Conservation (phyloP, 78 protist genomes). For the Chrysochromulina parva region DNA sequence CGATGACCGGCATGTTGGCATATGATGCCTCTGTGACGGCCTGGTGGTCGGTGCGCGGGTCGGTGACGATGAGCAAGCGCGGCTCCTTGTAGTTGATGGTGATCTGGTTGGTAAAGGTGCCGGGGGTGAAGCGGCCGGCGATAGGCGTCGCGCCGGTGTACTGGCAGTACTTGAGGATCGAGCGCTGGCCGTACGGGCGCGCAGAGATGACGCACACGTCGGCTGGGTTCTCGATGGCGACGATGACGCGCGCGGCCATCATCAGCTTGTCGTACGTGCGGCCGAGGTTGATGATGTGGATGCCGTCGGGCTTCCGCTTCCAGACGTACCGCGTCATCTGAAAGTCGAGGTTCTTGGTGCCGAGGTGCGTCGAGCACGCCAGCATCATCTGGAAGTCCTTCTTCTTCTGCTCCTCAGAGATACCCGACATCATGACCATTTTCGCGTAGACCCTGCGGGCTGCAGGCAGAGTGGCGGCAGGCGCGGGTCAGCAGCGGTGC, state of each 20-base stretch:
- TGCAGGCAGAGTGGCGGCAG: no score
- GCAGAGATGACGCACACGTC: slow-evolving; percentile 81
- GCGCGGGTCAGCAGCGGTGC: no score
- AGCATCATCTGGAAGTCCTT: slow-evolving; percentile 94
- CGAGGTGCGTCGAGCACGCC: slow-evolving; percentile 91
- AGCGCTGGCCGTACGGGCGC: slow-evolving; percentile 96
- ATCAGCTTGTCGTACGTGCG: slow-evolving; percentile 98
- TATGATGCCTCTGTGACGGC: slow-evolving; percentile 76
- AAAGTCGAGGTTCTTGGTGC: slow-evolving; percentile 84
- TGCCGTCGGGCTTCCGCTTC: slow-evolving; percentile 89
- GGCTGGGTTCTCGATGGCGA: slow-evolving; percentile 97
- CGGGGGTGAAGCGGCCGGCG: slow-evolving; percentile 99
- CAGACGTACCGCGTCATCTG: slow-evolving; percentile 90
- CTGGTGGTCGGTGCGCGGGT: slow-evolving; percentile 97
- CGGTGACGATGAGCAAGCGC: slow-evolving; percentile 96
- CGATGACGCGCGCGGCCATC: slow-evolving; percentile 99
- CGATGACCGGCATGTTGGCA: slow-evolving; percentile 98
- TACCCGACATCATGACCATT: background rate
- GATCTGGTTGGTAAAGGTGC: slow-evolving; percentile 99
- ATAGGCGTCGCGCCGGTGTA: slow-evolving; percentile 88
- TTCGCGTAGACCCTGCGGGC: no score
- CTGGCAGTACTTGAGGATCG: slow-evolving; percentile 97
- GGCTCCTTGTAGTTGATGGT: slow-evolving; percentile 96
- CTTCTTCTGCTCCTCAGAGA: slow-evolving; percentile 42
- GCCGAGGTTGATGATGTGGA: slow-evolving; percentile 95